Evolutionary conservation across 1,284 basidiomycete genomes (phyloP), one percentile per base, ranked within the genome.

Genomic region (Melampsora larici-populina): DNA sequence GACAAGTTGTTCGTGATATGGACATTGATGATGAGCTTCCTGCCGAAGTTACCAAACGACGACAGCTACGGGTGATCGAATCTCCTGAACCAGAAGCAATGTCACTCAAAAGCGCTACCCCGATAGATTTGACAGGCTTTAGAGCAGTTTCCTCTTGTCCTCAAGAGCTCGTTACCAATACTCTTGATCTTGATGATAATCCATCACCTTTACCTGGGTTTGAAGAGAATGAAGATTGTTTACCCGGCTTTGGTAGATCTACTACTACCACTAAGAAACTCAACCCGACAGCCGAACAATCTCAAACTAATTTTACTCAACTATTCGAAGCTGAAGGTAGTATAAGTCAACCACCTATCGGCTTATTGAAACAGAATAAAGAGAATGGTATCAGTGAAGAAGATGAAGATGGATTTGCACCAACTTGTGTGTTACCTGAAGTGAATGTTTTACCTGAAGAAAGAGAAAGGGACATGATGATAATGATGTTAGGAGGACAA

Each of bases 401-500:
- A 15, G 33, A 60, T 48, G 58, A 75, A 21, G 65, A 43, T 4
- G 58, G 58, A 8, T 33, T 40, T 33, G 29, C 64, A 26, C 40
- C 40, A 11, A 77, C 66, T 21, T 77, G 75, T 36, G 60, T 77
- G 13, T 70, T 77, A 36, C 75, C 75, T 18, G 75, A 65, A 9
- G 75, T 77, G 15, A 63, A 77, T 46, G 75, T 77, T 21, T 64
- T 77, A n/a, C 75, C 75, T 18, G 75, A 77, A 55, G 75, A 77
- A 67, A 77, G 68, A 33, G 75, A 77, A 48, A 48, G 75, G n/a
- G 75, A 77, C 64, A 62, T 77, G 75, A 46, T 70, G 67, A 70
- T 69, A 67, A 77, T 77, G 75, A 65, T 69, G n/a, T 40, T 77
- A 31, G 75, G 46, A 31, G 75, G 58, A 18, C 75, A 77, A 48